Percentiles rank a stretch among this genome's conserved stretches.
Evolutionary conservation across 2,329 filamentous ascomycete species (phyloP).

Genomic region (Neospermospora avenae): DNA sequence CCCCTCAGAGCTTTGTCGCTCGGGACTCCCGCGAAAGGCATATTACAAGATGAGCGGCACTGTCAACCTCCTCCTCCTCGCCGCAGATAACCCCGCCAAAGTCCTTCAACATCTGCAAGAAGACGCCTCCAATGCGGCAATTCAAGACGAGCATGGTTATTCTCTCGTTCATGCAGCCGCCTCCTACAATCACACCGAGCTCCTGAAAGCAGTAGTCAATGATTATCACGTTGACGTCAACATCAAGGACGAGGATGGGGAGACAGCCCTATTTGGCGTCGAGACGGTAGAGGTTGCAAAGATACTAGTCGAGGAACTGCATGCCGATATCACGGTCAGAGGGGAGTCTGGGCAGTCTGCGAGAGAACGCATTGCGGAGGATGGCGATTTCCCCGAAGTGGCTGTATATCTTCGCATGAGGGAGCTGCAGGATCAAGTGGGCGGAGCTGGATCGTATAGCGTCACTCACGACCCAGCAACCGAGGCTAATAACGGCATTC

Average conservation of each 20-base stretch:
- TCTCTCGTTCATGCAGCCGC: conserved; percentile 89
- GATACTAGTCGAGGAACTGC: conserved; percentile 78
- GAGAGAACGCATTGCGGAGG: conserved; percentile 72
- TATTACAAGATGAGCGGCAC: neutral
- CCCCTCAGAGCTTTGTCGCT: no score
- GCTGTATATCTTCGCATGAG: conserved; percentile 61
- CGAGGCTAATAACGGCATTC: conserved; percentile 18
- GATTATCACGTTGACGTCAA: conserved; percentile 79
- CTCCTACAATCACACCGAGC: conserved; percentile 83
- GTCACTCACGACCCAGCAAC: conserved; percentile 42
- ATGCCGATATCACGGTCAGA: conserved; percentile 60
- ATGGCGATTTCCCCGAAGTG: conserved; percentile 75
- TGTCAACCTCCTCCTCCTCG: conserved; percentile 67
- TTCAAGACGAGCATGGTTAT: conserved; percentile 89
- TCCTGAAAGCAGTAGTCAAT: conserved; percentile 70
- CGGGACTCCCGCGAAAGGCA: no score
- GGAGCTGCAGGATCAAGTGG: conserved; percentile 33
- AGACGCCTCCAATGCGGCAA: conserved; percentile 71
- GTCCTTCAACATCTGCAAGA: conserved; percentile 72
- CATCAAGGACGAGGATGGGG: conserved; percentile 82
- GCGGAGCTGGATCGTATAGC: conserved; percentile 26
- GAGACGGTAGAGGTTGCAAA: conserved; percentile 78
- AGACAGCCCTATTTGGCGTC: conserved; percentile 92
- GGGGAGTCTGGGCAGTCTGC: conserved; percentile 79
- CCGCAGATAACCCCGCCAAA: conserved; percentile 73